phyloP scores from a whole-genome alignment of 2,329 filamentous ascomycete species.

The Talaromyces rugulosus region DNA sequence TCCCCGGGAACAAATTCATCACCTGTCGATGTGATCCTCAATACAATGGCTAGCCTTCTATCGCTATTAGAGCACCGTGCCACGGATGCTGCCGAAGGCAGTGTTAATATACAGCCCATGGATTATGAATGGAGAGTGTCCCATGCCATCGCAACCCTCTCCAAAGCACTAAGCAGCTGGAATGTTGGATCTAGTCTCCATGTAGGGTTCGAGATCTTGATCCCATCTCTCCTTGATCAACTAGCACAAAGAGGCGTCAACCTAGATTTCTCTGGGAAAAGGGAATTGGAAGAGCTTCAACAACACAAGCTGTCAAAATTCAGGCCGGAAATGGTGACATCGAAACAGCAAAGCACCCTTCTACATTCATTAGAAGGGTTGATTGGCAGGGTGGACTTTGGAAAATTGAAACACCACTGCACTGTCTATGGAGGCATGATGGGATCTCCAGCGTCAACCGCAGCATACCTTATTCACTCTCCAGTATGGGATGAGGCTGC shows the following conservation, averaged over 20 bases:
- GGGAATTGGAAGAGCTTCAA: conserved; percentile 20
- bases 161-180: conserved; percentile 21
- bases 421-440: not conserved
- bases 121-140: conserved; percentile 8
- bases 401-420: conserved; percentile 10
- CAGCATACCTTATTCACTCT: not conserved
- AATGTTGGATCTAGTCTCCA: conserved; percentile 23
- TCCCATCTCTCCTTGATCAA: conserved; percentile 26
- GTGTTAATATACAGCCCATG: conserved; percentile 12
- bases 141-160: conserved; percentile 17
- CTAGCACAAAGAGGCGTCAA: conserved; percentile 22
- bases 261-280: conserved; percentile 24
- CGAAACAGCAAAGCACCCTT: conserved; percentile 22
- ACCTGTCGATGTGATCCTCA: conserved; percentile 31
- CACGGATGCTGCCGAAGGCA: too few relatives aligned
- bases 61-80: conserved; percentile 21
- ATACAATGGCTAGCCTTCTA: conserved; percentile 30
- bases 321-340: conserved; percentile 24
- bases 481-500: not conserved
- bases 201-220: conserved; percentile 34
- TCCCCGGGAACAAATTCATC: conserved; percentile 19
- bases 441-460: not conserved
- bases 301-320: conserved; percentile 26
- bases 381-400: conserved; percentile 27
- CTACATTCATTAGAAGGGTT: conserved; percentile 40